A percentile compares a stretch with the other conserved stretches of the same genome.
These are phyloP conservation scores for Phyllachora maydis DNA, from an alignment of 2,329 filamentous ascomycete genomes.

Conservation along the genomic window DNA sequence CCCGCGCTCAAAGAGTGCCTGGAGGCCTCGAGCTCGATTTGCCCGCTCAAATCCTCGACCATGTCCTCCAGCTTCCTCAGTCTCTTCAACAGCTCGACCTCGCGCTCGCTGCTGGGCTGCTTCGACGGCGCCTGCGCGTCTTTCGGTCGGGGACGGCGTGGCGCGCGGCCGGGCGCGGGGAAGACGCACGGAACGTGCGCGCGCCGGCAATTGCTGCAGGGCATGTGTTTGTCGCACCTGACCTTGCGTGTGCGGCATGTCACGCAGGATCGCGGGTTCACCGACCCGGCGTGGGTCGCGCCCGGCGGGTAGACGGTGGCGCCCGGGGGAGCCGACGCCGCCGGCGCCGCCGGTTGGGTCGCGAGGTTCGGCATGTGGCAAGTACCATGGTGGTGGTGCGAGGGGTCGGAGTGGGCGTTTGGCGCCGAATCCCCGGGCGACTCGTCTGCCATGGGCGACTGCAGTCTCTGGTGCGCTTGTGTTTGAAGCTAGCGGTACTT, in stretches of 20 bases:
- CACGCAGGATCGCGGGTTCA: conserved; percentile 27
- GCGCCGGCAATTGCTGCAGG: conserved; percentile 54
- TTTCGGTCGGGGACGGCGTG: conserved; percentile 43
- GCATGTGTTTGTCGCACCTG: conserved; percentile 59
- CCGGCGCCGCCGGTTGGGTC: too few relatives aligned
- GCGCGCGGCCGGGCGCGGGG: conserved; percentile 52
- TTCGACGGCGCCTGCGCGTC: conserved; percentile 40
- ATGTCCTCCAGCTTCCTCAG: conserved; percentile 56
- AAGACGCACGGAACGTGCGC: conserved; percentile 54
- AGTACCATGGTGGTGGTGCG: conserved; percentile 6
- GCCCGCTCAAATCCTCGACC: conserved; percentile 46
- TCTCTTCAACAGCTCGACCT: conserved; percentile 51
- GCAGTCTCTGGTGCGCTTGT: too few relatives aligned
- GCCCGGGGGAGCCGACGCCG: too few relatives aligned
- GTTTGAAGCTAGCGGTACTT: too few relatives aligned
- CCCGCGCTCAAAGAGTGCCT: conserved; percentile 14
- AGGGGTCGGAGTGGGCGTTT: conserved; percentile 2
- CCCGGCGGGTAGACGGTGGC: conserved; percentile 8
- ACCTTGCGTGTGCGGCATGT: conserved; percentile 27
- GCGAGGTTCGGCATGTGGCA: too few relatives aligned
- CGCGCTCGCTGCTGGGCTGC: conserved; percentile 37
- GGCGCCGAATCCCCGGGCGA: conserved; percentile 8
- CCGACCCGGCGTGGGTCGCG: conserved; percentile 9
- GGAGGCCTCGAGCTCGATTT: conserved; percentile 34
- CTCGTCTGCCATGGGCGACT: too few relatives aligned